Percentiles rank a stretch among this genome's conserved stretches.
phyloP scores from a whole-genome alignment of 2,329 filamentous ascomycete genomes.

The Knufia petricola region DNA sequence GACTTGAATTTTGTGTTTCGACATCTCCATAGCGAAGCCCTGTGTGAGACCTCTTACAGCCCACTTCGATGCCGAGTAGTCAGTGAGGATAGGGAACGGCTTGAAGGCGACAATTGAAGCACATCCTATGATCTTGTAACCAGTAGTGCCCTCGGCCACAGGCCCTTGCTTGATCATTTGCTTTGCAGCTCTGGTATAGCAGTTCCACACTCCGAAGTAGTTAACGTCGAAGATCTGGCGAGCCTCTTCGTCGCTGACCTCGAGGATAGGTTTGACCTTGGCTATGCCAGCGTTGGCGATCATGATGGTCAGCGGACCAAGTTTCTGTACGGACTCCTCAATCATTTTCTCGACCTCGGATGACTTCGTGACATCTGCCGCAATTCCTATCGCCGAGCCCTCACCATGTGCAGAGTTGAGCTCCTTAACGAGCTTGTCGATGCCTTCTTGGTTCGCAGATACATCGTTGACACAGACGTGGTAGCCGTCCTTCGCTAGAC shows the following conservation, averaged over 20 bases:
- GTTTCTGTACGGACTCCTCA: slow-evolving; percentile 40
- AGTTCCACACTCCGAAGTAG: slow-evolving; percentile 56
- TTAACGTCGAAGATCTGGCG: slow-evolving; percentile 55
- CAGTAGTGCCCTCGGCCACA: slow-evolving; percentile 27
- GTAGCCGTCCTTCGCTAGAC: slow-evolving; percentile 57
- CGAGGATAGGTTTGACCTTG: slow-evolving; percentile 47
- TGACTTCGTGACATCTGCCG: slow-evolving; percentile 53
- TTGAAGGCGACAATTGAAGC: slow-evolving; percentile 48
- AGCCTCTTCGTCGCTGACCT: slow-evolving; percentile 49
- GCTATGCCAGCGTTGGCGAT: slow-evolving; percentile 55
- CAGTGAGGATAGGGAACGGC: slow-evolving; percentile 48
- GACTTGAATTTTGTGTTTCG: slow-evolving; percentile 53
- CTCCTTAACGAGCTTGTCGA: slow-evolving; percentile 37
- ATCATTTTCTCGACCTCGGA: slow-evolving; percentile 46
- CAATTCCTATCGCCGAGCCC: slow-evolving; percentile 39
- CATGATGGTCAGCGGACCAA: slow-evolving; percentile 45
- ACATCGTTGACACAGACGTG: slow-evolving; percentile 58
- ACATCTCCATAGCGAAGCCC: slow-evolving; percentile 57
- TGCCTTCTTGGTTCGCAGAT: slow-evolving; percentile 40
- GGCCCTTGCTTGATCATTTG: slow-evolving; percentile 55
- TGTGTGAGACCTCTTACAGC: slow-evolving; percentile 59
- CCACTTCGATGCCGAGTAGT: slow-evolving; percentile 58
- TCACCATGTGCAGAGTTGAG: slow-evolving; percentile 20
- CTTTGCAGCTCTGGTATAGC: slow-evolving; percentile 52
- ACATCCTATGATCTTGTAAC: slow-evolving; percentile 44